phyloP scores from a whole-genome alignment of 2,329 filamentous ascomycete genomes.

The Phialemonium atrogriseum region DNA sequence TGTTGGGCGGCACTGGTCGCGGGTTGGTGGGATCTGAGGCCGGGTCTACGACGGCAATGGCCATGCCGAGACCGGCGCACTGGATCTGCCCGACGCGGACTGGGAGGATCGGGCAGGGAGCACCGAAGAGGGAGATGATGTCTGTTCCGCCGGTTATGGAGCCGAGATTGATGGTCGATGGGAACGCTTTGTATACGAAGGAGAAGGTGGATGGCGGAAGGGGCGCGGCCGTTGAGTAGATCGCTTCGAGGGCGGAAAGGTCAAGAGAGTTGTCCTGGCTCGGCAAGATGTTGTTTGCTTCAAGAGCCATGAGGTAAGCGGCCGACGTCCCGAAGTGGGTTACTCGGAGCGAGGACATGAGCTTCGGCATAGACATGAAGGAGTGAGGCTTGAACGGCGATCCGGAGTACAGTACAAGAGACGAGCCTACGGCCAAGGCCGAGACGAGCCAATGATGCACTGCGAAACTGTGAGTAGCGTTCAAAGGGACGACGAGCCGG shows the following conservation, averaged over 20 bases:
- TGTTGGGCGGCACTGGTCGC: constrained; percentile 38
- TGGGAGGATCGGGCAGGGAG: constrained; percentile 68
- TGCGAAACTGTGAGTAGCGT: no score
- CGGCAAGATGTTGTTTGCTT: constrained; percentile 65
- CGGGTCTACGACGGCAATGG: constrained; percentile 54
- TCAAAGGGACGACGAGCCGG: no score
- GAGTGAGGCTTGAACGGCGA: constrained; percentile 78
- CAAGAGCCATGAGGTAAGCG: constrained; percentile 84
- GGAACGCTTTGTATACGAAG: constrained; percentile 82
- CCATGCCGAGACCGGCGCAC: constrained; percentile 71
- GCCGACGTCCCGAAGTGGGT: constrained; percentile 94
- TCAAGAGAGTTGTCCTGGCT: constrained; percentile 42
- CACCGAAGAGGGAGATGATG: constrained; percentile 90
- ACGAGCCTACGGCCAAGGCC: constrained; percentile 72
- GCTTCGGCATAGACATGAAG: constrained; percentile 70
- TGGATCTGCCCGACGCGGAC: constrained; percentile 70
- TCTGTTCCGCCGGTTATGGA: constrained; percentile 96
- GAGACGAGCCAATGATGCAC: constrained; percentile 98
- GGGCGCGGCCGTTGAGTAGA: constrained; percentile 91
- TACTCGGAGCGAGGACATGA: constrained; percentile 73
- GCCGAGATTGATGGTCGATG: constrained; percentile 70
- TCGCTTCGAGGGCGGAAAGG: constrained; percentile 63
- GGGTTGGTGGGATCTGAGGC: constrained; percentile 44
- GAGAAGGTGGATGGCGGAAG: constrained; percentile 87
- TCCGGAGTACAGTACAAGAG: constrained; percentile 83